A percentile compares a stretch with the other conserved stretches of the same genome.
Conservation (phyloP, 768 basidiomycete genomes). For the Floccularia luteovirens region DNA sequence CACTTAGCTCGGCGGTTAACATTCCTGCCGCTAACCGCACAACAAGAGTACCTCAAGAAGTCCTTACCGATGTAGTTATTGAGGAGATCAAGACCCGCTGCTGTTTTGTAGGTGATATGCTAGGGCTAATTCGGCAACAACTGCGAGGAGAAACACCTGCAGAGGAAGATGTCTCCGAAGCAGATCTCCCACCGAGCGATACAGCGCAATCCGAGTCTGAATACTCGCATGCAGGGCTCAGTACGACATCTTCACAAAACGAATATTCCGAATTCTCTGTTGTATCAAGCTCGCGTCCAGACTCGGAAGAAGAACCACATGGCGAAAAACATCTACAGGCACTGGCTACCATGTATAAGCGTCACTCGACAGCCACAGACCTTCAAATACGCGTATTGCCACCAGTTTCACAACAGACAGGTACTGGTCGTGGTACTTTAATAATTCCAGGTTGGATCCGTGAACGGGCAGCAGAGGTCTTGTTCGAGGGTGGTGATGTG, state of each 20-base stretch:
- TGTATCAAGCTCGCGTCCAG: slow-evolving; percentile 34
- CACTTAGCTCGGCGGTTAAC: slow-evolving; percentile 56
- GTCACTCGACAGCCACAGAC: slow-evolving; percentile 74
- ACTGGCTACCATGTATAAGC: slow-evolving; percentile 61
- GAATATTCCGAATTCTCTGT: slow-evolving; percentile 56
- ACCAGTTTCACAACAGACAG: slow-evolving; percentile 55
- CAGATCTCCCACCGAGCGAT: slow-evolving; percentile 38
- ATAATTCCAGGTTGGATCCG: slow-evolving; percentile 93
- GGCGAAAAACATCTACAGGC: slow-evolving; percentile 54
- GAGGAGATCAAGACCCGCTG: slow-evolving; percentile 88
- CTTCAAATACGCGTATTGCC: slow-evolving; percentile 63
- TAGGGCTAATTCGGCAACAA: slow-evolving; percentile 31
- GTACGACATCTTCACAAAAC: slow-evolving; percentile 37
- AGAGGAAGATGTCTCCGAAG: slow-evolving; percentile 27
- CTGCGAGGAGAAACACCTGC: slow-evolving; percentile 22
- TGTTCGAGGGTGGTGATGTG: slow-evolving; percentile 86
- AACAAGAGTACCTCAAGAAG: slow-evolving; percentile 66
- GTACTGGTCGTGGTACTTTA: slow-evolving; percentile 71
- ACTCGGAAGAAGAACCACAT: slow-evolving; percentile 19
- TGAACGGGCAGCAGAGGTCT: slow-evolving; percentile 83
- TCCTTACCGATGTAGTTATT: slow-evolving; percentile 73
- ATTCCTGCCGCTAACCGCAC: slow-evolving; percentile 56
- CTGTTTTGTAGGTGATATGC: slow-evolving; percentile 73
- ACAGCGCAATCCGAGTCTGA: slow-evolving; percentile 62
- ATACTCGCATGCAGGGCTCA: slow-evolving; percentile 50